Evolutionary conservation across 208 protist species (phyloP).

Genomic region (Jaenimonas drosophilae): DNA sequence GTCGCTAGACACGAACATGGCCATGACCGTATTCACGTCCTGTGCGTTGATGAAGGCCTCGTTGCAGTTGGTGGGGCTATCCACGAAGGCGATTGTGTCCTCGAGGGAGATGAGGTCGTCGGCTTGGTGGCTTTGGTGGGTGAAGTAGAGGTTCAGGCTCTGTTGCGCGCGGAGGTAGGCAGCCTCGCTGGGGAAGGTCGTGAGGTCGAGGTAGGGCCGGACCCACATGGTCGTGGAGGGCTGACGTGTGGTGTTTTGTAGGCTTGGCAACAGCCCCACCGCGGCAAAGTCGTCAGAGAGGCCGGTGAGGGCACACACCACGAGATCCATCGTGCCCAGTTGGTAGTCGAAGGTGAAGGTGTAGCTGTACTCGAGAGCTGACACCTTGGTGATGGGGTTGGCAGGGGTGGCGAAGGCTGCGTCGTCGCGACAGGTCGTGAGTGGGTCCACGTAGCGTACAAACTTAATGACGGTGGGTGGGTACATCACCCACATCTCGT

Average conservation of each 20-base stretch:
- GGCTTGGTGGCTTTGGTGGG: constrained; percentile 19
- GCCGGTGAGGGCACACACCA: constrained; percentile 66
- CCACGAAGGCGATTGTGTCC: constrained; percentile 63
- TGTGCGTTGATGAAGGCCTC: constrained; percentile 50
- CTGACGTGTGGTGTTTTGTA: too few species aligned
- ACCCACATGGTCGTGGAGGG: constrained; percentile 28
- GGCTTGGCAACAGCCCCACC: too few species aligned
- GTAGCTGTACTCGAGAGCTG: constrained; percentile 30
- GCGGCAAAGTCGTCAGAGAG: constrained; percentile 21
- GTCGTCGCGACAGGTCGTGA: constrained; percentile 37
- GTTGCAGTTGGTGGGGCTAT: constrained; percentile 43
- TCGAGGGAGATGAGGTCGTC: constrained; percentile 48
- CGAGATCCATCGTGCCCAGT: constrained; percentile 23
- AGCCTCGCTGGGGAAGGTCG: constrained; percentile 31
- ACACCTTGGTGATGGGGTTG: constrained; percentile 11
- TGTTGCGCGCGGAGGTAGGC: constrained; percentile 50
- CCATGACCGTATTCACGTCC: constrained; percentile 22
- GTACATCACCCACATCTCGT: constrained; percentile 25
- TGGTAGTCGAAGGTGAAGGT: constrained; percentile 76
- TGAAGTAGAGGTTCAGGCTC: constrained; percentile 60
- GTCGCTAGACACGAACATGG: constrained; percentile 42
- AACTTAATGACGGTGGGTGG: constrained; percentile 63
- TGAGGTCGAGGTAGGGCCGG: constrained; percentile 63
- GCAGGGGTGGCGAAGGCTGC: constrained; percentile 34
- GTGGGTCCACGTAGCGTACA: constrained; percentile 34